Percentiles rank a stretch among this genome's conserved stretches.
Evolutionary conservation across 78 protist genomes (phyloP).

Genomic region (Andalucia godoyi): DNA sequence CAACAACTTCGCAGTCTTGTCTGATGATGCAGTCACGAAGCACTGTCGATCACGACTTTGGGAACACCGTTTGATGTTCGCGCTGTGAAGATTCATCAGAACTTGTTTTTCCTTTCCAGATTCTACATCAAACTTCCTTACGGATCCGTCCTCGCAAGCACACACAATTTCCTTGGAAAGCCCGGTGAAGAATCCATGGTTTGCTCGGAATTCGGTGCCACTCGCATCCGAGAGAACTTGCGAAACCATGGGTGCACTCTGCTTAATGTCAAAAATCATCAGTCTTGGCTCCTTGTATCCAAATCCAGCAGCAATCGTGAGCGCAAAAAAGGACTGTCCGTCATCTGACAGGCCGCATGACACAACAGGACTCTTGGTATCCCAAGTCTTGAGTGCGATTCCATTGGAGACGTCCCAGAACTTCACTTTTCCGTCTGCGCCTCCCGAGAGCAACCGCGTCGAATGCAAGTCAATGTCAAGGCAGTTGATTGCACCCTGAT

Average conservation of each 20-base stretch:
- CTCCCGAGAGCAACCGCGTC: slow-evolving; percentile 45
- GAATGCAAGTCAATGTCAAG: slow-evolving; percentile 53
- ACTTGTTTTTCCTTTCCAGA: background rate
- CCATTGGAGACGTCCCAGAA: slow-evolving; percentile 82
- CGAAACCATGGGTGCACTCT: too few species aligned
- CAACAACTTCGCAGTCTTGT: slow-evolving; percentile 60
- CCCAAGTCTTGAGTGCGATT: background rate
- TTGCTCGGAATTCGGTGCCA: too few species aligned
- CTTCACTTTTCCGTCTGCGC: slow-evolving; percentile 40
- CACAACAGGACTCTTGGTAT: slow-evolving; percentile 32
- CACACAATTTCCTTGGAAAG: slow-evolving; percentile 30
- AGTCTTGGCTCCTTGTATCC: too few species aligned
- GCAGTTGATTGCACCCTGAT: slow-evolving; percentile 66
- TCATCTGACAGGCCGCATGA: background rate
- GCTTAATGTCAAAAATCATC: too few species aligned
- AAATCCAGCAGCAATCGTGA: too few species aligned
- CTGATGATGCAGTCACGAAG: slow-evolving; percentile 61
- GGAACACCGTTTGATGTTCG: background rate
- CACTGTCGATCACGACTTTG: slow-evolving; percentile 22
- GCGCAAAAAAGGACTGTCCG: background rate
- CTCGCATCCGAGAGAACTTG: too few species aligned
- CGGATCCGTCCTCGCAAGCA: slow-evolving; percentile 27
- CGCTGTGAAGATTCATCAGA: background rate
- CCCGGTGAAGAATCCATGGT: slow-evolving; percentile 16
- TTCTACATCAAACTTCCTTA: slow-evolving; percentile 6